A percentile compares a stretch with the other conserved stretches of the same genome.
phyloP scores from a whole-genome alignment of 176 grass and related monocot genomes.

The Metroxylon sagu region DNA sequence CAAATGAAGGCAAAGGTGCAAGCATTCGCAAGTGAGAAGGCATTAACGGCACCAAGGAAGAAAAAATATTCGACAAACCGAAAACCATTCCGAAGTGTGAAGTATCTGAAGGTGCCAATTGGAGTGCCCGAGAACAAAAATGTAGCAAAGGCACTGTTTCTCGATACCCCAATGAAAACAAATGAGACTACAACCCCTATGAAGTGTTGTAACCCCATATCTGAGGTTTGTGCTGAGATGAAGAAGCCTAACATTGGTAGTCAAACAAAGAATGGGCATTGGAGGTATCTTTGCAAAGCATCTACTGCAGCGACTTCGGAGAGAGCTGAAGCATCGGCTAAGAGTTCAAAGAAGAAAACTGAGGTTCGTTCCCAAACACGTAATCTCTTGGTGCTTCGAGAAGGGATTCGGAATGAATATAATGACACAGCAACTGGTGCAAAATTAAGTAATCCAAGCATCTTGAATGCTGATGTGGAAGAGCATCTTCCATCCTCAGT shows the following conservation, averaged over 20 bases:
- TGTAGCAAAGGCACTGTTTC: conserved; percentile 44
- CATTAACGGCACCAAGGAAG: conserved; percentile 36
- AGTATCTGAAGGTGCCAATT: conserved; percentile 32
- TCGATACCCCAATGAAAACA: conserved; percentile 26
- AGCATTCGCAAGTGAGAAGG: conserved; percentile 28
- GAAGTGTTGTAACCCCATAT: conserved; percentile 21
- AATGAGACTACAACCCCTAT: conserved; percentile 11
- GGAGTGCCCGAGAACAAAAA: conserved; percentile 13
- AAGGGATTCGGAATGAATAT: neutral
- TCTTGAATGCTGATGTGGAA: neutral
- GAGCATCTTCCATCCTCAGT: neutral
- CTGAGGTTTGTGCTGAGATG: conserved; percentile 36
- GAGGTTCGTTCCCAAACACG: conserved; percentile 23
- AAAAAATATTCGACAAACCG: conserved; percentile 18
- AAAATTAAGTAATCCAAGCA: neutral
- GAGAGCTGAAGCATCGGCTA: conserved; percentile 11
- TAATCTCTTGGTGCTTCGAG: neutral
- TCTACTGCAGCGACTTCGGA: conserved; percentile 15
- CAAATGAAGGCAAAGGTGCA: conserved; percentile 20
- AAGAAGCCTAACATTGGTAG: conserved; percentile 33
- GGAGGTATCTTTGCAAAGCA: conserved; percentile 49
- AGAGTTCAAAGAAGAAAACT: conserved; percentile 17
- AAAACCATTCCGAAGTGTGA: conserved; percentile 38
- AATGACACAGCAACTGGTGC: neutral
- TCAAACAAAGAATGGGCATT: conserved; percentile 39